Percentiles rank a stretch among this genome's conserved stretches.
Conservation (phyloP, 345 rosid genomes). For the Citrus trifoliata region DNA sequence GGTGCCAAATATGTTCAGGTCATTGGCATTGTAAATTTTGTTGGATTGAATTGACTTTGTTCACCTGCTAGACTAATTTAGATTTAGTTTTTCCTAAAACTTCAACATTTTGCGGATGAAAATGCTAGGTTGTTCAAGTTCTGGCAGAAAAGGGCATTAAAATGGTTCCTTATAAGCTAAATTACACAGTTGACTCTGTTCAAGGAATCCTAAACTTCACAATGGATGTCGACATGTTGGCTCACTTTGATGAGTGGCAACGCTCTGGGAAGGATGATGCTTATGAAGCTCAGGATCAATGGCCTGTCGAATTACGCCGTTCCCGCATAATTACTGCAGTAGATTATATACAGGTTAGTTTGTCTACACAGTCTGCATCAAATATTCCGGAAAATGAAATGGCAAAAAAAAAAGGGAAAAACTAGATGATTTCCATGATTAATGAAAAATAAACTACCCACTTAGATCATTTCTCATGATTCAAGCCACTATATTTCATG, state of each 20-base stretch:
- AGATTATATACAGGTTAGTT: slow-evolving; percentile 67
- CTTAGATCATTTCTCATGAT: background rate
- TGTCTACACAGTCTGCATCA: background rate
- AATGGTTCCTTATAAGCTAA: slow-evolving; percentile 73
- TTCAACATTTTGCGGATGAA: slow-evolving; percentile 7
- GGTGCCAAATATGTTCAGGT: background rate
- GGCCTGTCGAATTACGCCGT: slow-evolving; percentile 76
- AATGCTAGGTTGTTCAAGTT: slow-evolving; percentile 59
- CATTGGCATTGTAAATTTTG: background rate
- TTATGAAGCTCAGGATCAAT: slow-evolving; percentile 90
- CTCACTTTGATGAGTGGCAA: slow-evolving; percentile 93
- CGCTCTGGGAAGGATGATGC: slow-evolving; percentile 55
- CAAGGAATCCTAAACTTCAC: slow-evolving; percentile 83
- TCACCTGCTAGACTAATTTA: background rate
- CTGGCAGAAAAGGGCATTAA: slow-evolving; percentile 72
- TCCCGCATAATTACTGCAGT: slow-evolving; percentile 68
- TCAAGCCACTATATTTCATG: background rate
- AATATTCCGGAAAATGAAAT: background rate
- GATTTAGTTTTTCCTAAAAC: background rate
- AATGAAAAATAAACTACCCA: background rate
- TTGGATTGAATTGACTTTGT: background rate
- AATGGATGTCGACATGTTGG: slow-evolving; percentile 80
- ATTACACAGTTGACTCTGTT: slow-evolving; percentile 71
- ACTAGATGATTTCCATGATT: background rate
- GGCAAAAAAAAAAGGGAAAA: background rate